Base-by-base conservation (phyloP, 768 basidiomycete genomes). In the Panus rudis region DNA sequence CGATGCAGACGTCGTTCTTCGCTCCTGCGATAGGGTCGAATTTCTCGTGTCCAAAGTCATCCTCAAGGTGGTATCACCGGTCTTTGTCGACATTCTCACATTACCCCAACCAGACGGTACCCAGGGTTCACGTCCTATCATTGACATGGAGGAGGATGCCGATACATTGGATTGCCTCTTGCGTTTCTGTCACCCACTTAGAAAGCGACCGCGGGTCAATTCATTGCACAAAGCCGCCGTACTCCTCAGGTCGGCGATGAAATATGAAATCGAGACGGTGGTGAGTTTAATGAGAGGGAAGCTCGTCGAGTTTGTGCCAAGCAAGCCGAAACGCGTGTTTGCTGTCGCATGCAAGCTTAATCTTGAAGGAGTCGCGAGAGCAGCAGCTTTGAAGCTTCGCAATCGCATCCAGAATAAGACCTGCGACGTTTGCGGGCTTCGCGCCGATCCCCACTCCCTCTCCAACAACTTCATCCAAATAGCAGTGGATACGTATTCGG, bases 221-320 rank as follows among this genome's bases (percentile, higher is more conserved):
- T 12, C 5, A n/a, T 32, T 25, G 21, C 56, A 5, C 35, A 43
- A 13, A 31, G 42, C 24, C n/a, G n/a, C n/a, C n/a, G n/a, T n/a
- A n/a, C 39, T 55, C 13, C 32, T 59, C 12, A 51, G 49, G 22
- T 47, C 52, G 2, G 56, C 56, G 2, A 37, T 45, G 24, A 58
- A 52, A 32, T 59, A 57, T 46, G 43, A 54, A 25, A 39, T 59
- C 28, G 25, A 25, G 19, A 33, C 41, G 17, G 54, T 52, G 3
- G n/a, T 47, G 23, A 32, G 49, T 10, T n/a, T 32, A 1, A 26
- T 38, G 14, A 48, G 37, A 42, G 39, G 26, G 12, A 26, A 32
- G 26, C 40, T 51, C 17, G 16, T 16, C 25, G 4, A 20, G 5
- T 39, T 45, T 27, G 34, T 43, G 13, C 2, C 19, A 19, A 26